These are phyloP conservation scores for Ophiostoma triangulosporum DNA, from an alignment of 2,329 filamentous ascomycete genomes.

Conservation along the genomic window DNA sequence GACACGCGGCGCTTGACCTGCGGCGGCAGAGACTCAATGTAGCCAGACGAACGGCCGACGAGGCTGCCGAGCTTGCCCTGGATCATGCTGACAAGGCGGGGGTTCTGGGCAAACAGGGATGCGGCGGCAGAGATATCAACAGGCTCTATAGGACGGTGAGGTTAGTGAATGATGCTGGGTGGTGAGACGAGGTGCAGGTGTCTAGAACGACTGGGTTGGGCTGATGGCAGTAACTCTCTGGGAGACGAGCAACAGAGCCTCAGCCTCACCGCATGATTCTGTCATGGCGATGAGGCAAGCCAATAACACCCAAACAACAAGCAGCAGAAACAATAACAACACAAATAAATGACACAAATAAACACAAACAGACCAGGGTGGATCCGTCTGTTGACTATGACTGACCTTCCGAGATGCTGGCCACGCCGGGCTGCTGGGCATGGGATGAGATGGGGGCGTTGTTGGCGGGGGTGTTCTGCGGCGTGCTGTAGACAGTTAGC, in stretches of 20 bases:
- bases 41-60: conserved; percentile 89
- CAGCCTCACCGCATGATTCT: not conserved
- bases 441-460: conserved; percentile 96
- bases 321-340: not conserved
- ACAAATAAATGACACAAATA: not conserved
- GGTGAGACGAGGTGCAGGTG: not conserved
- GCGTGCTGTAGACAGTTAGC: conserved; percentile 53
- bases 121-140: conserved; percentile 77
- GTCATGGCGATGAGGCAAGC: not conserved
- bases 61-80: conserved; percentile 89
- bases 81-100: conserved; percentile 90
- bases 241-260: not conserved
- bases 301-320: too few relatives aligned
- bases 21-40: conserved; percentile 87
- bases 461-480: conserved; percentile 92
- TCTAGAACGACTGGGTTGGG: not conserved
- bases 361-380: not conserved
- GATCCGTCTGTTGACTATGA: conserved; percentile 13
- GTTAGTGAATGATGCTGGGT: not conserved
- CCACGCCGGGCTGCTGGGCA: conserved; percentile 84
- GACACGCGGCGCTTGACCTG: conserved; percentile 86
- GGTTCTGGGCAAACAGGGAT: conserved; percentile 90
- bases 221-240: not conserved
- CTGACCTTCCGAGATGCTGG: conserved; percentile 95
- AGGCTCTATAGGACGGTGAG: conserved; percentile 38